A percentile compares a stretch with the other conserved stretches of the same genome.
These are phyloP conservation scores for Casaregolazyma suthepensis DNA, from an alignment of 1,139 yeast species.

Conservation along the genomic window DNA sequence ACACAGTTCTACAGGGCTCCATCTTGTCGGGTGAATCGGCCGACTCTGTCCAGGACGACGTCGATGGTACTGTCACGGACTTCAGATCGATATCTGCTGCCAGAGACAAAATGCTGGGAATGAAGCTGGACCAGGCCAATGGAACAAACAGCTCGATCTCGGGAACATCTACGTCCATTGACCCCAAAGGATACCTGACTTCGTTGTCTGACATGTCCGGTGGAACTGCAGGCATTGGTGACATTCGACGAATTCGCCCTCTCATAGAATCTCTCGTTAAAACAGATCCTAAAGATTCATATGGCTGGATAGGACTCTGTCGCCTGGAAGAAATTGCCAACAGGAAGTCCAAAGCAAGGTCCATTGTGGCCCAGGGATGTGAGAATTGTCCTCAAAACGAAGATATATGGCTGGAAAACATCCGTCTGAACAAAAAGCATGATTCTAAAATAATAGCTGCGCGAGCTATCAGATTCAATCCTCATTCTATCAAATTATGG, in stretches of 20 bases:
- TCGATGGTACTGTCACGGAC: constrained; percentile 36
- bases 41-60: constrained; percentile 25
- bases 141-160: constrained; percentile 10
- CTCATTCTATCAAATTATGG: constrained; percentile 64
- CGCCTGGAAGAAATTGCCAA: constrained; percentile 65
- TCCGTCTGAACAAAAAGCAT: constrained; percentile 55
- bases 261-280: constrained; percentile 64
- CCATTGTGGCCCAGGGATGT: constrained; percentile 67
- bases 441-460: constrained; percentile 51
- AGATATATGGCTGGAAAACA: constrained; percentile 76
- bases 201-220: constrained; percentile 27
- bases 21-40: constrained; percentile 35
- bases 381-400: constrained; percentile 57
- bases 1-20: constrained; percentile 43
- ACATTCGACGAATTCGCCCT: constrained; percentile 51
- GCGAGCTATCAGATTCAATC: constrained; percentile 56
- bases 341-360: constrained; percentile 52
- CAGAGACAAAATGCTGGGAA: constrained; percentile 46
- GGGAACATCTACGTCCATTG: constrained; percentile 23
- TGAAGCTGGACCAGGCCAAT: constrained; percentile 39
- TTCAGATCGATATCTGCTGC: constrained; percentile 48
- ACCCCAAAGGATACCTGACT: constrained; percentile 38
- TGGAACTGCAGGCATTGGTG: constrained; percentile 37
- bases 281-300: constrained; percentile 66
- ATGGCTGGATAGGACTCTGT: constrained; percentile 87